Evolutionary conservation across 164 flowering plant species (phyloP).

Genomic region (Aristolochia fimbriata): DNA sequence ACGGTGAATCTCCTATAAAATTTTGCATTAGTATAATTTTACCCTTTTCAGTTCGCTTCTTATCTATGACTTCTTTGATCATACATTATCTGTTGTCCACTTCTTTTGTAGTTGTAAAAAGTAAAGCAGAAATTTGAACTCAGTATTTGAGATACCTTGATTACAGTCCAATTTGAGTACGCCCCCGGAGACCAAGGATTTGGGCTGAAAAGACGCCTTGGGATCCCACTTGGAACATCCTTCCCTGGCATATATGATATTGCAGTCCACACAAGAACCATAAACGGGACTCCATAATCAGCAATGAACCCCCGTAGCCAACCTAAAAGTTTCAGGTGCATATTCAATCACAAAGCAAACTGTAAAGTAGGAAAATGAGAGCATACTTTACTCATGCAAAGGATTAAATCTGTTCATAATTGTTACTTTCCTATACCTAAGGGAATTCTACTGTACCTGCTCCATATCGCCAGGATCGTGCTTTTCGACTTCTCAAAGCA

Average conservation of each 20-base stretch:
- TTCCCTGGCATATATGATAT: slow-evolving; percentile 67
- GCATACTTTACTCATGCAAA: background rate
- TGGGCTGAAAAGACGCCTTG: slow-evolving; percentile 88
- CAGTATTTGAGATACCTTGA: slow-evolving; percentile 38
- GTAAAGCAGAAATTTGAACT: background rate
- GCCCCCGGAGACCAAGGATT: slow-evolving; percentile 98
- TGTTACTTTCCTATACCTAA: background rate
- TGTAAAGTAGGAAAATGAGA: background rate
- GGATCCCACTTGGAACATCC: slow-evolving; percentile 81
- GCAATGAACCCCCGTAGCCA: slow-evolving; percentile 80
- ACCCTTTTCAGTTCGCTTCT: too few species aligned
- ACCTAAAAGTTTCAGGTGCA: slow-evolving; percentile 27
- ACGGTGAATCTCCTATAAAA: background rate
- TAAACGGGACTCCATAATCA: slow-evolving; percentile 93
- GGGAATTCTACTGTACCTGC: slow-evolving; percentile 36
- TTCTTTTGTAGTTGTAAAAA: background rate
- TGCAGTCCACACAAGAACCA: slow-evolving; percentile 94
- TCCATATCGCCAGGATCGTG: slow-evolving; percentile 96
- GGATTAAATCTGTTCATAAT: background rate
- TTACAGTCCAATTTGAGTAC: slow-evolving; percentile 87
- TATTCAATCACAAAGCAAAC: background rate
- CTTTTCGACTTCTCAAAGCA: slow-evolving; percentile 79
- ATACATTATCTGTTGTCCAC: too few species aligned
- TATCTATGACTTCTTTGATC: too few species aligned
- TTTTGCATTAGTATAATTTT: background rate